Evolutionary conservation across 2,329 filamentous ascomycete species (phyloP), one percentile per base, ranked within the genome.

Genomic region (Fusarium xylarioides): DNA sequence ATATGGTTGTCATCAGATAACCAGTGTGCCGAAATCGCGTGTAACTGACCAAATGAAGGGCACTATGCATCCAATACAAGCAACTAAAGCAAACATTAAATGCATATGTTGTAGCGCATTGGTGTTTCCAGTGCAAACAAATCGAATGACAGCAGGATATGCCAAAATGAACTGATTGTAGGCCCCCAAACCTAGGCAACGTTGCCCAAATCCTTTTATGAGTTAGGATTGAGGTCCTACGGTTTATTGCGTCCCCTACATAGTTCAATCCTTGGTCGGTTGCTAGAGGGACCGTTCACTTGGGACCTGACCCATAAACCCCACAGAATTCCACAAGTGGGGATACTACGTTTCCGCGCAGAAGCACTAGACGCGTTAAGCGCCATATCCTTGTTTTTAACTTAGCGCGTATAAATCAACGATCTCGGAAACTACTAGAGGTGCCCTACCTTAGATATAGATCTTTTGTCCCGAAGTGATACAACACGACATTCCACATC

Each of bases 271-370:
- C 35, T 63, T 35, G 38, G 58, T 61, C 53, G 62, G 71, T 73
- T 73, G 70, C 71, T 53, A 47, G 62, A 74, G 71, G 68, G 71
- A 73, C 71, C 55, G 47, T 46, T 57, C 57, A 63, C 55, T 73
- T 55, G 60, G 57, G 46, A 53, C 65, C 56, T 70, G 57, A 70
- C 50, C 66, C 61, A 43, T 50, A 15, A n/a, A 50, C 59, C 40
- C 74, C 73, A 74, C 62, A 30, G 28, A 23, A 26, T 34, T 46
- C 37, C 62, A 71, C 58, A 54, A 28, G 59, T 64, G 66, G 50
- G 19, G 40, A 19, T 38, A 35, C 14, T 30, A 42, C 23, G 35
- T 16, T 64, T 55, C 21, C 52, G 14, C 46, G 67, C 40, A 55
- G 50, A 50, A 46, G 40, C 11, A 5, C 28, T 65, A 71, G 54